Base-by-base conservation (phyloP, 306 rosid species). In the Clitoria ternatea region DNA sequence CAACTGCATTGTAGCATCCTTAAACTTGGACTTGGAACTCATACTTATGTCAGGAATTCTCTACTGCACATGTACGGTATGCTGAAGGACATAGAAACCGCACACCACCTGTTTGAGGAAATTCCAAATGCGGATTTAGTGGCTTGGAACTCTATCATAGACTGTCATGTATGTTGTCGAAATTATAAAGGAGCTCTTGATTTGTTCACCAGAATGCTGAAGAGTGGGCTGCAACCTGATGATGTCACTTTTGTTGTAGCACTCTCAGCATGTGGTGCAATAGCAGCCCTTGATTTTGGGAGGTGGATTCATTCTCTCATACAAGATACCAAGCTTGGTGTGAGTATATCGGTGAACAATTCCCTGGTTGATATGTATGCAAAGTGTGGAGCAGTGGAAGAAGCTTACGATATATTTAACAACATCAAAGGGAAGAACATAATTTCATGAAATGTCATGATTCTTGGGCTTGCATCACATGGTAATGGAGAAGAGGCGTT, bases 381-480 rank as follows among this genome's bases (percentile, higher is more conserved):
- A 0, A 87, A 89, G 76, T 87, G 98, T 24, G 98, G 98, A 57
- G 89, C 84, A 3, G 69, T 92, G 22, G 96, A 89, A 36, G 89
- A 92, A 24, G 92, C 98, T 2, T 71, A 14, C 3, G 61, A 65
- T 22, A 72, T 59, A 5, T 89, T 89, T 40, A 15, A 66, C 23
- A 29, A 26, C 36, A 80, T 81, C 80, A 81, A 79, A 30, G 37
- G 65, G 79, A 89, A 83, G 88, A 77, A 71, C 59, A 11, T 79
- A n/a, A 74, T 92, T 40, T 85, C 95, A 0, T 92, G 95, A 92
- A 89, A 92, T 72, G 70, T 87, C n/a, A 92, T 89, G 89, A 87
- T 92, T 77, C 78, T 84, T 9, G 88, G 89, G 19, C 79, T 89
- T 47, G 96, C 92, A 4, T 76, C 82, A 0, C 98, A 89, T 20